Conservation (phyloP, 805 yeast species). For the Blastobotrys americana region DNA sequence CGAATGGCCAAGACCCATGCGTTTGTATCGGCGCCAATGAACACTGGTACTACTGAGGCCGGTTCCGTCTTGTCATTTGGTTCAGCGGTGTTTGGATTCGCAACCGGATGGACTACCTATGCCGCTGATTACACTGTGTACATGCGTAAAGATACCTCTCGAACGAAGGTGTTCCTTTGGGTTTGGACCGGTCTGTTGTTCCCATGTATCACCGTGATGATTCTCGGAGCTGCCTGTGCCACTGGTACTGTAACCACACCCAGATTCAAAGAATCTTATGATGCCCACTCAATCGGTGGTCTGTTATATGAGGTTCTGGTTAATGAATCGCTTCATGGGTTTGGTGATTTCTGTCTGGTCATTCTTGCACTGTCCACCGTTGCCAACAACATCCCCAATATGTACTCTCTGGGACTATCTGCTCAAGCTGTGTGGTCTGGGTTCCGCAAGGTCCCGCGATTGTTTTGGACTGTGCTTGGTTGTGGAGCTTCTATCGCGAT, state of each 20-base stretch:
- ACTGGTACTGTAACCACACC: conserved; percentile 49
- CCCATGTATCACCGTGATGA: conserved; percentile 67
- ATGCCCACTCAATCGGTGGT: conserved; percentile 64
- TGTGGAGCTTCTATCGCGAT: conserved; percentile 74
- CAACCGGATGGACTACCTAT: conserved; percentile 91
- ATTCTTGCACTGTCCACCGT: conserved; percentile 77
- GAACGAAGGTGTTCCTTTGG: conserved; percentile 53
- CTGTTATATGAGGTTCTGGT: conserved; percentile 72
- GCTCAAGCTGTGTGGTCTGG: conserved; percentile 80
- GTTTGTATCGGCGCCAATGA: conserved; percentile 49
- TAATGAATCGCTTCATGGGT: conserved; percentile 72
- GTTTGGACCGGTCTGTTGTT: conserved; percentile 55
- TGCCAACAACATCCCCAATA: conserved; percentile 87
- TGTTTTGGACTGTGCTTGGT: conserved; percentile 72
- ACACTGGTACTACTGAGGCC: conserved; percentile 59
- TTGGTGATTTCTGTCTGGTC: conserved; percentile 87
- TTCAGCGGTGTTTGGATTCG: conserved; percentile 76
- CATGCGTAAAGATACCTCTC: conserved; percentile 60
- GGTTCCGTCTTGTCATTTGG: conserved; percentile 76
- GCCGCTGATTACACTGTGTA: conserved; percentile 90
- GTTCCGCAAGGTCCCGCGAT: conserved; percentile 70
- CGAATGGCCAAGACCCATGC: conserved; percentile 61
- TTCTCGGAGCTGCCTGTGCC: conserved; percentile 80
- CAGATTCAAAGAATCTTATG: conserved; percentile 46
- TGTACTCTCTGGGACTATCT: conserved; percentile 83